A percentile compares a stretch with the other conserved stretches of the same genome.
Conservation (phyloP, 1,284 basidiomycete species). For the Malassezia arunalokei region DNA sequence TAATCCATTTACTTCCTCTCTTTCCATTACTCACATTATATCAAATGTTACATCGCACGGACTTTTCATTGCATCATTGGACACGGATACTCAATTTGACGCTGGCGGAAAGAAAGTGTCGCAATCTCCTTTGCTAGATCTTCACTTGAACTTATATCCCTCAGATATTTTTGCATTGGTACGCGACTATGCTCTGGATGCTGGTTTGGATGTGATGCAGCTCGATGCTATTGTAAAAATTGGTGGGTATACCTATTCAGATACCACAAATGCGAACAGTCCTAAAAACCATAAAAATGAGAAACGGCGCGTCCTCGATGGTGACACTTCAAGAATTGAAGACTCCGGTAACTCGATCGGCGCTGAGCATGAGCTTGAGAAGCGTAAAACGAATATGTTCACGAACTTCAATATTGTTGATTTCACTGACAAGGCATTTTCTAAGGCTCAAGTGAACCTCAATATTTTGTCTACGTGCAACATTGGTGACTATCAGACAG, state of each 20-base stretch:
- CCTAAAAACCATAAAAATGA: conserved; percentile 4
- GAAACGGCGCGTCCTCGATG: not conserved
- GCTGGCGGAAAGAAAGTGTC: conserved; percentile 54
- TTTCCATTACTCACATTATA: conserved; percentile 57
- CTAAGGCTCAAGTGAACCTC: conserved; percentile 56
- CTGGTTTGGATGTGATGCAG: conserved; percentile 55
- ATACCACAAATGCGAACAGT: conserved; percentile 2
- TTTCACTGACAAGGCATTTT: conserved; percentile 60
- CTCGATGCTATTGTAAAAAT: conserved; percentile 60
- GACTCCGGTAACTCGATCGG: not conserved
- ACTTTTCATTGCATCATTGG: conserved; percentile 58
- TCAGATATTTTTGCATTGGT: conserved; percentile 61
- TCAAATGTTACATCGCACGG: conserved; percentile 59
- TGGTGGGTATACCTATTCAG: conserved; percentile 54
- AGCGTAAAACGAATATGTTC: conserved; percentile 36
- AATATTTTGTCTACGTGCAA: conserved; percentile 53
- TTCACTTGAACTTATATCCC: conserved; percentile 63
- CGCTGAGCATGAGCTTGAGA: conserved; percentile 12
- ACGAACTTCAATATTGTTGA: conserved; percentile 60
- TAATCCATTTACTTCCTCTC: conserved; percentile 59
- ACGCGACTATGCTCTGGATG: conserved; percentile 57
- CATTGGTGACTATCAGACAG: conserved; percentile 60
- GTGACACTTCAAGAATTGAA: not conserved
- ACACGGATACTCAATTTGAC: conserved; percentile 53
- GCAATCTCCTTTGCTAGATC: conserved; percentile 54